Percentiles rank a stretch among this genome's conserved stretches.
phyloP scores from a whole-genome alignment of 2,329 filamentous ascomycete genomes.

The Drechslerella coelobrocha region DNA sequence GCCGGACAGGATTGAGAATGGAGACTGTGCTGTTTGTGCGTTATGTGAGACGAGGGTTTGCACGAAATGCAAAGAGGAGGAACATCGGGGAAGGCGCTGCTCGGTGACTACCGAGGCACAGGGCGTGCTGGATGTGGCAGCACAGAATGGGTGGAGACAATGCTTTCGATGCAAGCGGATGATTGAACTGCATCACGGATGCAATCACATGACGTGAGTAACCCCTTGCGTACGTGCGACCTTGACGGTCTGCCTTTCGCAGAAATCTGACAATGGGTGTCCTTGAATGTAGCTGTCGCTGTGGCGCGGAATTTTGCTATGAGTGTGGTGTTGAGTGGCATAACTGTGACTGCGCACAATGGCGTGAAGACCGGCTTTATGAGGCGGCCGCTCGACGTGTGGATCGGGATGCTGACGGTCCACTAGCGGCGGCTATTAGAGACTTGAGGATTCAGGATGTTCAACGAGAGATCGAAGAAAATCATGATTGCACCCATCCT shows the following conservation, averaged over 20 bases:
- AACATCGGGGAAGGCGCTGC: slow-evolving; percentile 6
- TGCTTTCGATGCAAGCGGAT: slow-evolving; percentile 26
- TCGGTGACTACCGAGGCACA: background rate
- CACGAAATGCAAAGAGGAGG: slow-evolving; percentile 1
- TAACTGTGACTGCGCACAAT: slow-evolving; percentile 10
- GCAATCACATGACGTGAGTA: slow-evolving; percentile 45
- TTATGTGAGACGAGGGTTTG: slow-evolving; percentile 19
- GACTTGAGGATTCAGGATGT: slow-evolving; percentile 9
- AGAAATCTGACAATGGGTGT: background rate
- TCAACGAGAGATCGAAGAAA: slow-evolving; percentile 15
- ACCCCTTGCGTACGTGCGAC: too few relatives aligned
- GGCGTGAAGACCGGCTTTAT: slow-evolving; percentile 18
- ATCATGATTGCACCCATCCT: slow-evolving; percentile 20
- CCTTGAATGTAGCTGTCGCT: slow-evolving; percentile 13
- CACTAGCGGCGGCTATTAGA: slow-evolving; percentile 4
- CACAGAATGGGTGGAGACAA: slow-evolving; percentile 31
- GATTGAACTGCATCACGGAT: slow-evolving; percentile 30
- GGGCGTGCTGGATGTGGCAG: background rate
- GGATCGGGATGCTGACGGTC: slow-evolving; percentile 15
- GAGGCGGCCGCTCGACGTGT: slow-evolving; percentile 19
- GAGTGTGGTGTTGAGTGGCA: slow-evolving; percentile 30
- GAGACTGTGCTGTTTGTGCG: slow-evolving; percentile 1
- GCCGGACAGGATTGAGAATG: background rate
- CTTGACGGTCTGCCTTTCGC: background rate
- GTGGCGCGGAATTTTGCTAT: slow-evolving; percentile 44